These are phyloP conservation scores for Exophiala oligosperma DNA, from an alignment of 2,329 filamentous ascomycete genomes.

Conservation along the genomic window DNA sequence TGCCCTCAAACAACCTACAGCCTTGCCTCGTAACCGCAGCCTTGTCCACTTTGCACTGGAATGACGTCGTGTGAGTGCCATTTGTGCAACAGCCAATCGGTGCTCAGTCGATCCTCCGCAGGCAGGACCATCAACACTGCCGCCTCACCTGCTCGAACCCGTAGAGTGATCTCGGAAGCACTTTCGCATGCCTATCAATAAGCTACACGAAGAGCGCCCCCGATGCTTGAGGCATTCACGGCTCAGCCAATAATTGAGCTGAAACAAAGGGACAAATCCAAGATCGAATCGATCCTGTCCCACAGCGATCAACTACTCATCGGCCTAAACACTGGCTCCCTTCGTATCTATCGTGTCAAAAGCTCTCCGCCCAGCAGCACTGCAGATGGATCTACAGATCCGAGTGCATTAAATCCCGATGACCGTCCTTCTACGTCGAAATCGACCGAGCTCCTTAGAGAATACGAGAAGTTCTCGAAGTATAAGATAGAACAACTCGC, in stretches of 20 bases:
- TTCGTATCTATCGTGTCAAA: constrained; percentile 90
- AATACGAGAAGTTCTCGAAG: constrained; percentile 90
- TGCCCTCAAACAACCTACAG: too few relatives aligned
- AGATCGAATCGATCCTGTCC: constrained; percentile 92
- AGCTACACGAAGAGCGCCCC: constrained; percentile 5
- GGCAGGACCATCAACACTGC: too few relatives aligned
- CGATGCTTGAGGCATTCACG: constrained; percentile 95
- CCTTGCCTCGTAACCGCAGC: too few relatives aligned
- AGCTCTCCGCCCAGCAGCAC: constrained; percentile 48
- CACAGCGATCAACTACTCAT: constrained; percentile 91
- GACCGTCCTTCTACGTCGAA: constrained; percentile 30
- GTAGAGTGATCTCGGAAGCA: too few relatives aligned
- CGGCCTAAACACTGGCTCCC: constrained; percentile 82
- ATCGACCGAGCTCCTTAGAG: constrained; percentile 80
- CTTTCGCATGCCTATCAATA: background rate
- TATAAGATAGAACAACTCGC: constrained; percentile 90
- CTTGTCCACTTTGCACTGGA: too few relatives aligned
- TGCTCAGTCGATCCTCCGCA: too few relatives aligned
- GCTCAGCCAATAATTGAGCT: constrained; percentile 97
- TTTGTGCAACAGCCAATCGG: too few relatives aligned
- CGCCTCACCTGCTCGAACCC: too few relatives aligned
- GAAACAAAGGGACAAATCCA: constrained; percentile 90
- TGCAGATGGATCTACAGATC: constrained; percentile 33
- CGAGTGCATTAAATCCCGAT: constrained; percentile 18
- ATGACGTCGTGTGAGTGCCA: too few relatives aligned